Evolutionary conservation across 805 yeast species (phyloP), one percentile per base, ranked within the genome.

Genomic region (Myxozyma mucilagina): DNA sequence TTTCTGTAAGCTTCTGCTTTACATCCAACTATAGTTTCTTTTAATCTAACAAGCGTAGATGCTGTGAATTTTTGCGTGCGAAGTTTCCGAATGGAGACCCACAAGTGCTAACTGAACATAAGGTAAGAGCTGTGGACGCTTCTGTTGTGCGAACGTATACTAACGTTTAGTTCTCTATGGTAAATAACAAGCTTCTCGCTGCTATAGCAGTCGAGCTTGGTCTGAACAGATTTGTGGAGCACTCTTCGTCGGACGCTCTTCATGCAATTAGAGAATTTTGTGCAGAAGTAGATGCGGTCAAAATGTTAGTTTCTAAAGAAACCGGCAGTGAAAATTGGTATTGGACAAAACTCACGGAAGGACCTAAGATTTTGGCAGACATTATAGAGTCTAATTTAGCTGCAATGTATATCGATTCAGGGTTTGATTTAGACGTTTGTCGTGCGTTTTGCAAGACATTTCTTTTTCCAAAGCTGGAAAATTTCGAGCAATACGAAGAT

Each of bases 291-390:
- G 43, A n/a, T 24, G 53, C 35, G 4, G 53, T 20, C 13, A 16
- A 18, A 14, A 5, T 11, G 31, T 38, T n/a, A 38, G 53, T 24
- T 31, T 20, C 53, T 7, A 42, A 49, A 18, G 53, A 35, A 16
- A 38, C 32, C 24, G 43, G 20, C n/a, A 31, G 53, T 18, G 53
- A 16, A 14, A 31, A 49, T 14, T 38, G 47, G 47, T 43, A 14
- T 18, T 43, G 47, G 47, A 43, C 29, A n/a, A 20, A 43, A 20
- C 18, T 43, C 13, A 43, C 38, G 42, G 53, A 49, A 2, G 41
- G 41, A 29, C 53, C 53, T n/a, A 49, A 49, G 31, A 38, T 34
- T 16, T n/a, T 49, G 11, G 53, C 53, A 13, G 53, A 49, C 8
- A n/a, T 31, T 29, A 42, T 49, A 11, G 53, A 49, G 16, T 16